Evolutionary conservation across 768 basidiomycete genomes (phyloP).

Genomic region (Dacryopinax spathularia): DNA sequence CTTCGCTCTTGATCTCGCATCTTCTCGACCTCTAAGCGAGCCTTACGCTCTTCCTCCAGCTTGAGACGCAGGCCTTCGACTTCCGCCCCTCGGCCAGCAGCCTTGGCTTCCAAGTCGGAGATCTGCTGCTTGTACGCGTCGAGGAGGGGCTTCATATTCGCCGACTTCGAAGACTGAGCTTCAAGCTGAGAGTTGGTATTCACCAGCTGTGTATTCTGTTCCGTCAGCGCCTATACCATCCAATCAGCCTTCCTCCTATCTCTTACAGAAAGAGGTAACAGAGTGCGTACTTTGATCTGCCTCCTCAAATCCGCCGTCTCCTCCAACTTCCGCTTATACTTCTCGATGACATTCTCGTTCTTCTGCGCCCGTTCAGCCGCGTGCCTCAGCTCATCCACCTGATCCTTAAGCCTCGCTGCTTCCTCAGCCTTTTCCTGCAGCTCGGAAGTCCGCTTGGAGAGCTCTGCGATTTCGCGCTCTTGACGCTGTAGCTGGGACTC

Average conservation of each 20-base stretch:
- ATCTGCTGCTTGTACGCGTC: constrained; percentile 87
- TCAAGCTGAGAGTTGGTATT: constrained; percentile 86
- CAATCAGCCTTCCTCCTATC: background rate
- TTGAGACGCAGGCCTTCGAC: constrained; percentile 58
- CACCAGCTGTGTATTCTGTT: constrained; percentile 81
- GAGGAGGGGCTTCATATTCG: constrained; percentile 74
- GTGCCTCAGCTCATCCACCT: constrained; percentile 93
- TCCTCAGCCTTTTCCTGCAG: constrained; percentile 65
- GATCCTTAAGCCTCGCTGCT: constrained; percentile 69
- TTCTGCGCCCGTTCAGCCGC: constrained; percentile 85
- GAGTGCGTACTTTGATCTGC: constrained; percentile 25
- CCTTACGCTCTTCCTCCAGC: constrained; percentile 29
- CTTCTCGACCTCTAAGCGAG: constrained; percentile 11
- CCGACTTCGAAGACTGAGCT: constrained; percentile 77
- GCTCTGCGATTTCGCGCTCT: background rate
- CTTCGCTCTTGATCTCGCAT: constrained; percentile 41
- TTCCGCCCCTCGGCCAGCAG: constrained; percentile 50
- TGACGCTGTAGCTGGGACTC: constrained; percentile 47
- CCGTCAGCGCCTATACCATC: constrained; percentile 56
- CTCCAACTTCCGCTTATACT: constrained; percentile 96
- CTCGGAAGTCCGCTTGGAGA: constrained; percentile 27
- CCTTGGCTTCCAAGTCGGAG: constrained; percentile 60
- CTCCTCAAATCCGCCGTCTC: constrained; percentile 58
- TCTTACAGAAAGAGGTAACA: background rate
- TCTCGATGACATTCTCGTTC: constrained; percentile 95